Conservation (phyloP, 1,284 basidiomycete genomes). For the Thecaphora thlaspeos region DNA sequence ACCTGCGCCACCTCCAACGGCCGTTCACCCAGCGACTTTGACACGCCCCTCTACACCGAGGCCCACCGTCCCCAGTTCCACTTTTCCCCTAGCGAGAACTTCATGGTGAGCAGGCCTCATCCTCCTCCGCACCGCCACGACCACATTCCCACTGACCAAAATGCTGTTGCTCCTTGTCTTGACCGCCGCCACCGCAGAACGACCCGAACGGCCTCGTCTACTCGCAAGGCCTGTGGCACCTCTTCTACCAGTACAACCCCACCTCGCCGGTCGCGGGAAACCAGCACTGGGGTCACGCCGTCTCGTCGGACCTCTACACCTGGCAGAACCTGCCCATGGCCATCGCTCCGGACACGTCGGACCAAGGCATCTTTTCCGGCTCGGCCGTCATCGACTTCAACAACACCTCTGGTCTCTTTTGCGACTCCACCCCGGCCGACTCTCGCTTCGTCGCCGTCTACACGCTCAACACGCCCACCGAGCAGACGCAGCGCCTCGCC, state of each 20-base stretch:
- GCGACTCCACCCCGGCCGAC: slow-evolving; percentile 51
- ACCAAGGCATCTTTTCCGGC: slow-evolving; percentile 57
- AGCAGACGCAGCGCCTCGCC: slow-evolving; percentile 59
- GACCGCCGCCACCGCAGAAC: too few species aligned
- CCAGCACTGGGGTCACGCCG: slow-evolving; percentile 61
- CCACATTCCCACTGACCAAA: too few species aligned
- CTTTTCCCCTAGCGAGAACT: slow-evolving; percentile 50
- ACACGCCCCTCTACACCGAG: slow-evolving; percentile 27
- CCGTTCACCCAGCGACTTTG: slow-evolving; percentile 13
- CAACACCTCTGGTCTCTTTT: slow-evolving; percentile 61
- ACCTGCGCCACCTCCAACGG: slow-evolving; percentile 27
- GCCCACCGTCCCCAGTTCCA: slow-evolving; percentile 42
- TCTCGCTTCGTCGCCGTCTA: slow-evolving; percentile 60
- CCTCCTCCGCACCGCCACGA: too few species aligned
- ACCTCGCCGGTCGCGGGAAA: slow-evolving; percentile 58
- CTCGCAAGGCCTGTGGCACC: slow-evolving; percentile 59
- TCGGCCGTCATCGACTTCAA: slow-evolving; percentile 59
- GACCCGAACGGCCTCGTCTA: slow-evolving; percentile 60
- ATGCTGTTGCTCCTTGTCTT: too few species aligned
- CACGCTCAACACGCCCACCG: slow-evolving; percentile 58
- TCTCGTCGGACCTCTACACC: slow-evolving; percentile 59
- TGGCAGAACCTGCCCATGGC: slow-evolving; percentile 60
- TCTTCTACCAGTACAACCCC: slow-evolving; percentile 61
- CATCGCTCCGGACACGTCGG: slow-evolving; percentile 50
- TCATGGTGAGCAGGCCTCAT: too few species aligned